phyloP scores from a whole-genome alignment of 331 rosid species.

The Rosa hybrid region DNA sequence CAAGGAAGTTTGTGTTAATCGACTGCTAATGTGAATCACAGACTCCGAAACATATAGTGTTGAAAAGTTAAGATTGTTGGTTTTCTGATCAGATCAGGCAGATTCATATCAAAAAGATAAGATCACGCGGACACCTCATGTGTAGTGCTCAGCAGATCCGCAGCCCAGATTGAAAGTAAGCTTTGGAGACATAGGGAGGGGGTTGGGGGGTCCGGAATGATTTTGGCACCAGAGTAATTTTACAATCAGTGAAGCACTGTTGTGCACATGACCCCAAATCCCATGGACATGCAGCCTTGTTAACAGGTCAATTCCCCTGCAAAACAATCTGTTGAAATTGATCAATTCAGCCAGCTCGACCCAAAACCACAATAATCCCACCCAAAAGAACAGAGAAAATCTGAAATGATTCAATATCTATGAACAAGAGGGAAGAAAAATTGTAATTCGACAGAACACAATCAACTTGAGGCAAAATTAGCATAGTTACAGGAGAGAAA shows the following conservation, averaged over 20 bases:
- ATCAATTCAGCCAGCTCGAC: background rate
- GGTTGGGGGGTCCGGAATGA: background rate
- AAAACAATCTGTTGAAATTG: slow-evolving; percentile 16
- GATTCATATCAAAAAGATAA: background rate
- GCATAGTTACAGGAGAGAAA: background rate
- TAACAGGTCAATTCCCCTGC: slow-evolving; percentile 1
- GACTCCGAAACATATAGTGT: slow-evolving; percentile 1
- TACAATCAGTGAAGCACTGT: background rate
- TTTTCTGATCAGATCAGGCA: slow-evolving; percentile 12
- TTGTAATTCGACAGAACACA: background rate
- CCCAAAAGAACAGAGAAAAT: background rate
- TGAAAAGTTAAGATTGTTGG: slow-evolving; percentile 6
- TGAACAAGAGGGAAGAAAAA: background rate
- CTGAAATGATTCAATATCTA: background rate
- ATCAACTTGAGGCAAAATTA: background rate
- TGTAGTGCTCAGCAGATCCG: background rate
- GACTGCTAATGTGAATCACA: background rate
- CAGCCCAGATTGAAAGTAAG: background rate
- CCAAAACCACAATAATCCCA: background rate
- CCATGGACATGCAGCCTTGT: background rate
- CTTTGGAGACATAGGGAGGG: background rate
- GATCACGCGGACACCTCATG: slow-evolving; percentile 13
- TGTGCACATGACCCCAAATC: background rate
- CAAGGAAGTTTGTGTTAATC: no score
- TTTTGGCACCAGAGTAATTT: background rate